Base-by-base conservation (phyloP, 2,329 filamentous ascomycete species). In the Cadophora gregata region DNA sequence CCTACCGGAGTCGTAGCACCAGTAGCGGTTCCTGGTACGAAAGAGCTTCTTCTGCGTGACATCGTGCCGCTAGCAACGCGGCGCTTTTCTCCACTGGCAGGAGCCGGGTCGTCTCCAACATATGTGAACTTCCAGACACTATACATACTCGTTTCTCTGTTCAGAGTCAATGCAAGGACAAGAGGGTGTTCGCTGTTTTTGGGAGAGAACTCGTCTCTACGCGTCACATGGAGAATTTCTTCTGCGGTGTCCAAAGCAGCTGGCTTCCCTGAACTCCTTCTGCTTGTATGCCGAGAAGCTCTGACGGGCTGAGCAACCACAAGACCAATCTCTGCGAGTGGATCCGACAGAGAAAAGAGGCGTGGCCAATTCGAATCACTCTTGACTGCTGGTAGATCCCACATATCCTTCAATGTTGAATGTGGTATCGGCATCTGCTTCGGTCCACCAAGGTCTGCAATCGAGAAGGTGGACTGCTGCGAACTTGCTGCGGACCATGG, bases 61-160 rank as follows among this genome's bases (percentile, higher is more conserved):
- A 80, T 75, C 61, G 83, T 81, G 33, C 74, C 75, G 59, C 75
- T 76, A 6, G 68, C 27, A 31, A 69, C 59, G 33, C 73, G 70
- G 16, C 67, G 70, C 33, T 73, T 76, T 21, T 72, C 69, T 16
- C 62, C 85, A 73, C 69, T 83, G 75, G 71, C 86, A 74, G 69
- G 83, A 76, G 71, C 85, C 83, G 21, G 81, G 69, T 90, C 88
- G 68, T 90, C 88, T 33, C 90, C 85, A 62, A 93, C 82, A 76
- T 97, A 97, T 53, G 88, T 86, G 62, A 94, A 85, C 66, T 89
- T 90, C 95, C 95, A 98, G 55, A 98, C 83, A 2, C 90, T 96
- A 76, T 96, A 93, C 73, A 89, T 85, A 72, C 88, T 90, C 3
- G 88, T 88, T 71, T 93, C 90, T 63, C 88, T 82, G 75, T 97